A percentile compares a stretch with the other conserved stretches of the same genome.
These are phyloP conservation scores for Quercus phellos DNA, from an alignment of 331 rosid genomes.

Conservation along the genomic window DNA sequence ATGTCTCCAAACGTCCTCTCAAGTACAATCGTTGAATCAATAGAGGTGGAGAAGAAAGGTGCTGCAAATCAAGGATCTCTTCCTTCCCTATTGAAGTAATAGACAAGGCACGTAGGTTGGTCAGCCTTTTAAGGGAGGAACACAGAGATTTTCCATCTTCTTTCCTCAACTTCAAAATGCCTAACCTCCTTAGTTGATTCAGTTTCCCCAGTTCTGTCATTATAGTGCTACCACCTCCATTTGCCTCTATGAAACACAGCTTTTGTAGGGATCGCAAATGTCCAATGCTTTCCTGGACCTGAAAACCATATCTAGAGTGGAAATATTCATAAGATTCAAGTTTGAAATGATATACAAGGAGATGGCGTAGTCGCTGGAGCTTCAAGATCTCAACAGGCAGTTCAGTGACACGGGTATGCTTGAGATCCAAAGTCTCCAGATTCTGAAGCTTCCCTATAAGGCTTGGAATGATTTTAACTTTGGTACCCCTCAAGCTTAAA, in stretches of 20 bases:
- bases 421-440: no score
- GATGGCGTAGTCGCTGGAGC: no score
- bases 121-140: conserved; percentile 18
- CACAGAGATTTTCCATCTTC: conserved; percentile 19
- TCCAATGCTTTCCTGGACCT: conserved; percentile 12
- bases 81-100: conserved; percentile 18
- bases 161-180: conserved; percentile 21
- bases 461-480: no score
- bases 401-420: no score
- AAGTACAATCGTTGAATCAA: conserved; percentile 25
- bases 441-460: no score
- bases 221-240: neutral
- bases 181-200: conserved; percentile 23
- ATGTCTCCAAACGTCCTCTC: conserved; percentile 23
- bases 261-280: conserved; percentile 20
- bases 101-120: conserved; percentile 17
- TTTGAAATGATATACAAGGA: no score
- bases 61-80: conserved; percentile 19
- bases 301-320: conserved; percentile 12
- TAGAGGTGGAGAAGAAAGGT: conserved; percentile 26
- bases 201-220: conserved; percentile 24
- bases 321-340: neutral
- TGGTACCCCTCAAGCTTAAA: no score
- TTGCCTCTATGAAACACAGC: conserved; percentile 25
- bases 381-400: no score